These are phyloP conservation scores for Crithidia fasciculata DNA, from an alignment of 208 protist genomes.

Conservation along the genomic window DNA sequence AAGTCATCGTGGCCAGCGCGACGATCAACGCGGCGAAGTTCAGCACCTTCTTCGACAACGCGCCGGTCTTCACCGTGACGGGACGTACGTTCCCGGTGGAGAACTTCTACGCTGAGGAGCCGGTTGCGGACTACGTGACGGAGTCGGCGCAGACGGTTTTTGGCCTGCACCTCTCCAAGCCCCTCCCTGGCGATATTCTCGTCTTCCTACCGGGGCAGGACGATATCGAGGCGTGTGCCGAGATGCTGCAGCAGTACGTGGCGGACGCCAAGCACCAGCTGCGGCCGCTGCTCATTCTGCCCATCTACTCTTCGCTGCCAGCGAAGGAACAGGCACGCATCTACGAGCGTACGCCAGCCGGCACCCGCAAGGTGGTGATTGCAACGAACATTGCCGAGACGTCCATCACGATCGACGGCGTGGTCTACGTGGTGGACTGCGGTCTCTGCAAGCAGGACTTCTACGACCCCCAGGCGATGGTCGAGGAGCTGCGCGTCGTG, in stretches of 20 bases:
- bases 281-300: constrained; percentile 94
- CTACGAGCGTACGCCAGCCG: constrained; percentile 95
- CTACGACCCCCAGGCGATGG: constrained; percentile 96
- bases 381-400: constrained; percentile 99
- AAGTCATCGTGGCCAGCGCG: constrained; percentile 97
- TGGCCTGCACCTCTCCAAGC: constrained; percentile 87
- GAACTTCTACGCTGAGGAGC: constrained; percentile 92
- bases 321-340: constrained; percentile 98
- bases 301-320: constrained; percentile 98
- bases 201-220: constrained; percentile 99
- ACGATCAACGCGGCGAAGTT: constrained; percentile 99
- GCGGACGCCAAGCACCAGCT: constrained; percentile 59
- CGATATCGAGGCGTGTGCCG: constrained; percentile 94
- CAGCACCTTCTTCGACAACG: constrained; percentile 95
- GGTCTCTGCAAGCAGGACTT: constrained; percentile 98
- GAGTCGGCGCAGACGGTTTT: constrained; percentile 95
- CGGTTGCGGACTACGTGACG: constrained; percentile 98
- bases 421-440: constrained; percentile 98
- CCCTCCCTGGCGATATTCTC: constrained; percentile 98
- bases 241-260: constrained; percentile 64
- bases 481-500: constrained; percentile 96
- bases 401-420: constrained; percentile 99
- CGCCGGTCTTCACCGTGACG: constrained; percentile 94
- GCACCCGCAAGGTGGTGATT: constrained; percentile 96
- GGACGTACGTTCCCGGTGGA: constrained; percentile 98